Base-by-base conservation (phyloP, 2,329 filamentous ascomycete species). In the Sporothrix dimorphospora region DNA sequence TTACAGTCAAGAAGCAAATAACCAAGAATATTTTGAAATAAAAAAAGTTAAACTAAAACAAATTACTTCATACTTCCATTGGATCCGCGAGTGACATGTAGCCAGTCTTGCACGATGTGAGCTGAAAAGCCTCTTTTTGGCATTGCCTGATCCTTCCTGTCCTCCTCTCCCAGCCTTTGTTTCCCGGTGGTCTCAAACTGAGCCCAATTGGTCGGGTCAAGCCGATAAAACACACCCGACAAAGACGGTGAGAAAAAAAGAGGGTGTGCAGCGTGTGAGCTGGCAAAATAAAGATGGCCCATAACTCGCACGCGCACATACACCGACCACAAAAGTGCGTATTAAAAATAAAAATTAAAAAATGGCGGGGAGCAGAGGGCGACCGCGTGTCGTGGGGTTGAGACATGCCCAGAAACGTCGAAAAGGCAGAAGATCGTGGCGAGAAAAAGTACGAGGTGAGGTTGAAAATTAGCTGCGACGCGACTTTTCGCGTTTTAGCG, bases 401-500 rank as follows among this genome's bases (percentile, higher is more conserved):
- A 59, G 30, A 59, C 21, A n/a, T n/a, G n/a, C n/a, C n/a, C n/a
- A n/a, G n/a, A n/a, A n/a, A n/a, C n/a, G n/a, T n/a, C n/a, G n/a
- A n/a, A n/a, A n/a, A n/a, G n/a, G n/a, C n/a, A 65, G 40, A 69
- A 42, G 49, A 40, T 24, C 49, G 66, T 55, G n/a, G 34, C 47
- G 30, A 69, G 30, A 68, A 38, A 53, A 21, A 30, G 21, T 16
- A 2, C 21, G 38, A 40, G 38, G 66, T 19, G 66, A 51, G 34
- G 66, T 57, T 69, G 67, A 24, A 40, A 59, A 68, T 53, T 30
- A 38, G 24, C 24, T 14, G 4, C 6, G 70, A 72, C 70, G 70
- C 70, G 70, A 72, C 70, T 72, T 72, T 72, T 71, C 70, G 70
- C 70, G 70, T 72, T 30, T 34, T 55, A 19, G 16, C 21, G 30